A percentile compares a stretch with the other conserved stretches of the same genome.
Evolutionary conservation across 2,329 filamentous ascomycete species (phyloP).

Genomic region (Aureobasidium mangrovei): DNA sequence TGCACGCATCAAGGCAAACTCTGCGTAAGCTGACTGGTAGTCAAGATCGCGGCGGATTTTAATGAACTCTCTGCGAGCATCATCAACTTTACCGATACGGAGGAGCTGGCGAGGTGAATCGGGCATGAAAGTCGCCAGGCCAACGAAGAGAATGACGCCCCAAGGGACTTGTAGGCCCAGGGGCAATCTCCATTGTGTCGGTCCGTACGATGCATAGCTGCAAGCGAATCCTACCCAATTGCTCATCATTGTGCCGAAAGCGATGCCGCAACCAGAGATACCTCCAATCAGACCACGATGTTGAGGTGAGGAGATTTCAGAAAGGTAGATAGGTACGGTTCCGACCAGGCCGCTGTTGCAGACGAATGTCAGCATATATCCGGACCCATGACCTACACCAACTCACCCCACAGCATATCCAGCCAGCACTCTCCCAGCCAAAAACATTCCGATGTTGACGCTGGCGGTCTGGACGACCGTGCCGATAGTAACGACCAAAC

Average conservation of each 20-base stretch:
- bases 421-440: constrained; percentile 24
- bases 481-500: constrained; percentile 47
- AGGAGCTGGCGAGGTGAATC: constrained; percentile 48
- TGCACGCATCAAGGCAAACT: constrained; percentile 46
- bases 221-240: constrained; percentile 52
- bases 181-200: constrained; percentile 47
- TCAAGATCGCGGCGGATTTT: constrained; percentile 41
- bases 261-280: constrained; percentile 42
- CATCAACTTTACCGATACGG: constrained; percentile 40
- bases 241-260: constrained; percentile 43
- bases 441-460: constrained; percentile 34
- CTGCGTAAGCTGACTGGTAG: constrained; percentile 38
- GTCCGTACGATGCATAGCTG: constrained; percentile 44
- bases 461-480: constrained; percentile 46
- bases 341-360: constrained; percentile 33
- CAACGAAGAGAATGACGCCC: constrained; percentile 47
- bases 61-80: constrained; percentile 41
- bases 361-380: not conserved
- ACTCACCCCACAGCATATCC: constrained; percentile 23
- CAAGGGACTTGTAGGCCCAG: constrained; percentile 49
- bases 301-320: constrained; percentile 41
- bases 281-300: constrained; percentile 46
- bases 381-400: not conserved
- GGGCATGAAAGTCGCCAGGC: constrained; percentile 48
- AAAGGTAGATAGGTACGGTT: constrained; percentile 48